Evolutionary conservation across 202 grass and related monocot genomes (phyloP), one percentile per base, ranked within the genome.

Genomic region (Carex arenaria): DNA sequence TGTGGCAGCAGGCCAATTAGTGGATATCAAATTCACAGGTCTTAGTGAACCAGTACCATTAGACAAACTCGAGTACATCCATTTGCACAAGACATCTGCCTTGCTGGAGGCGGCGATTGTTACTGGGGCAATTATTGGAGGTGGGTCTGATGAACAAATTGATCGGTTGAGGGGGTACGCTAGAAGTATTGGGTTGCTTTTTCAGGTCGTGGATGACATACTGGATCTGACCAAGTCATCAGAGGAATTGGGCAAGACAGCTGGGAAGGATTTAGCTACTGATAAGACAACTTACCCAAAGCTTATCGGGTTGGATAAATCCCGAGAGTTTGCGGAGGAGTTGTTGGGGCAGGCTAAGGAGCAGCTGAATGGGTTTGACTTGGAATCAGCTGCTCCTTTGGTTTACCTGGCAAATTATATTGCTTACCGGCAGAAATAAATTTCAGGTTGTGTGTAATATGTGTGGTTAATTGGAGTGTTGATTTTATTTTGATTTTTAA

Each of bases 261-360:
- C 94, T 0, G 91, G 94, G 20, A 97, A 97, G 88, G 94, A 97
- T 71, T 75, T 90, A 85, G 88, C 89, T 4, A 94, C 82, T 49
- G 94, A 94, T 70, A 97, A 97, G 84, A 92, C 94, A 0, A 97
- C 91, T 8, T 97, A 97, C 63, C 94, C 89, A 0, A 97, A 94
- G 84, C 71, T 97, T 17, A 17, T 97, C 32, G 91, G 94, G 22
- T 31, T 97, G 83, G 89, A 92, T 4, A 89, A 90, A 47, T 97
- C 94, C 0, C 31, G 80, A 15, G 85, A 94, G 20, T 97, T 94
- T 79, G 94, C 94, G 9, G 85, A 84, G 26, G 78, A 89, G 54
- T 63, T 97, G 81, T 82, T 97, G 31, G 56, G 63, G 67, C 87
- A 89, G 80, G 87, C 94, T n/a, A 84, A 13, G 82, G 90, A 85